These are phyloP conservation scores for Coemansia sp. DNA, from an alignment of 192 early-diverging fungal genomes.

Conservation along the genomic window DNA sequence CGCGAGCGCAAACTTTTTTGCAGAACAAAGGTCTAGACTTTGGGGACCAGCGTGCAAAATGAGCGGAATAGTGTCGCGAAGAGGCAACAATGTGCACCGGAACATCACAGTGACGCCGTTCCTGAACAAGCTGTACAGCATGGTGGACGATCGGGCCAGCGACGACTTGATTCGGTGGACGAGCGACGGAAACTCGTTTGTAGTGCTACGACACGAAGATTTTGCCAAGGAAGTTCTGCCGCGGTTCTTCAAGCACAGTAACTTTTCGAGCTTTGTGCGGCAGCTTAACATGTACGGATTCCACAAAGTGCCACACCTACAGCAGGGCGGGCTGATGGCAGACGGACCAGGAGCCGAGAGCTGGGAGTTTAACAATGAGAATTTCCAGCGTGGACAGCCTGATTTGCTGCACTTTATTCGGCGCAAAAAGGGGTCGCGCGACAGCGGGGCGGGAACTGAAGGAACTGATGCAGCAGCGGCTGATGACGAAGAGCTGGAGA, in stretches of 20 bases:
- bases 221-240: slow-evolving; percentile 83
- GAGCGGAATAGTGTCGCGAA: slow-evolving; percentile 29
- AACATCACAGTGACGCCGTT: slow-evolving; percentile 78
- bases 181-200: slow-evolving; percentile 81
- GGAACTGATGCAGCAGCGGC: no score
- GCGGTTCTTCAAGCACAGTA: slow-evolving; percentile 88
- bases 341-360: slow-evolving; percentile 70
- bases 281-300: slow-evolving; percentile 97
- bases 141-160: slow-evolving; percentile 84
- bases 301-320: slow-evolving; percentile 93
- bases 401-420: slow-evolving; percentile 85
- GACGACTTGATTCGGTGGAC: slow-evolving; percentile 90
- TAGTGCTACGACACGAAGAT: slow-evolving; percentile 70
- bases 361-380: slow-evolving; percentile 89
- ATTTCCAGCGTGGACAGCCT: slow-evolving; percentile 86
- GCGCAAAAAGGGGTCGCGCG: slow-evolving; percentile 71
- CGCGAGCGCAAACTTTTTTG: neutral
- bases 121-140: slow-evolving; percentile 92
- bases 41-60: neutral
- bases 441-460: neutral
- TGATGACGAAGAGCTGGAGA: slow-evolving; percentile 28
- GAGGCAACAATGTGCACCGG: slow-evolving; percentile 37
- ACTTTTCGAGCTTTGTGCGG: slow-evolving; percentile 86
- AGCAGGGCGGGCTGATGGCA: slow-evolving; percentile 80
- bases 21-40: neutral